A percentile compares a stretch with the other conserved stretches of the same genome.
Evolutionary conservation across 2,329 filamentous ascomycete genomes (phyloP).

Genomic region (Microcyclospora tardicrescens): DNA sequence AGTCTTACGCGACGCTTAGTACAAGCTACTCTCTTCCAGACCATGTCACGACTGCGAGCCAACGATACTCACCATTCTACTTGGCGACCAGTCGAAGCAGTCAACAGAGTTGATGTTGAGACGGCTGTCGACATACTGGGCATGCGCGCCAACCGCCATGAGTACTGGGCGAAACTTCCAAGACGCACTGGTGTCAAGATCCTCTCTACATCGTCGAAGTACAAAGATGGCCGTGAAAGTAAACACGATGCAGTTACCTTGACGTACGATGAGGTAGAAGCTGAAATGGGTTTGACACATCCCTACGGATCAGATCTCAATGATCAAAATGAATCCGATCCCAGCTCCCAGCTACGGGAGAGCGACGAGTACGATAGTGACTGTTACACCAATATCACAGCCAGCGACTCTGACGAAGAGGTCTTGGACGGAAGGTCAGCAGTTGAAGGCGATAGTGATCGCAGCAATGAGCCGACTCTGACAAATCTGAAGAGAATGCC

Average conservation of each 20-base stretch:
- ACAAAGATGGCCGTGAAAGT: conserved; percentile 13
- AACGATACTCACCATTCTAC: conserved; percentile 16
- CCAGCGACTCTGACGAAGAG: conserved; percentile 1
- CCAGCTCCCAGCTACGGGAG: no score
- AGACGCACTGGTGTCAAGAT: conserved; percentile 42
- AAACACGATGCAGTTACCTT: conserved; percentile 16
- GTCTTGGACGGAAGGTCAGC: conserved; percentile 1
- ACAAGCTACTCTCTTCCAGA: conserved; percentile 55
- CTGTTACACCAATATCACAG: conserved; percentile 8
- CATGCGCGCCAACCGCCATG: conserved; percentile 32
- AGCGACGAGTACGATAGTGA: conserved; percentile 26
- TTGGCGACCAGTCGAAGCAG: conserved; percentile 11
- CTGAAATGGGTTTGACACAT: conserved; percentile 19
- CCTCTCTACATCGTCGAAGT: conserved; percentile 20
- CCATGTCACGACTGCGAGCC: conserved; percentile 53
- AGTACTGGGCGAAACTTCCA: conserved; percentile 41
- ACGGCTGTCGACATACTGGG: conserved; percentile 43
- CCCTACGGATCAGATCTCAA: background rate
- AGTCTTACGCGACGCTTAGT: conserved; percentile 59
- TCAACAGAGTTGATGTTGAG: conserved; percentile 35
- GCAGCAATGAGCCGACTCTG: conserved; percentile 1
- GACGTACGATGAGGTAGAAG: conserved; percentile 31
- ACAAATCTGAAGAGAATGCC: conserved; percentile 5
- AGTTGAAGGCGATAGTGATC: background rate
- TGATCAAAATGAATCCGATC: conserved; percentile 13